Percentiles rank a stretch among this genome's conserved stretches.
phyloP scores from a whole-genome alignment of 352 stramenopile genomes.

The Pythium angustatum region DNA sequence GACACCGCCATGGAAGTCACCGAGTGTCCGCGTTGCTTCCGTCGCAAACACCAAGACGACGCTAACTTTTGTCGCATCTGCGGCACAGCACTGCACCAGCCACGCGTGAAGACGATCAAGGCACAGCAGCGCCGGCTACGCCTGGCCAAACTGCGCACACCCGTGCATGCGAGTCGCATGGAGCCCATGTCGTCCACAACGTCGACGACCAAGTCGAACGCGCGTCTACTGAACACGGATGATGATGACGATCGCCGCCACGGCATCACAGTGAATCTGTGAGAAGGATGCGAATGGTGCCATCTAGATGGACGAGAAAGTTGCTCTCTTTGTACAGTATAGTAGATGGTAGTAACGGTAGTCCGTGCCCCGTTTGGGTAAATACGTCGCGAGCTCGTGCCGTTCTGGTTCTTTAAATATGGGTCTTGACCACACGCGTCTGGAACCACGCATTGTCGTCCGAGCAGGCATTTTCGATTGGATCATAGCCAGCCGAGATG shows the following conservation, averaged over 20 bases:
- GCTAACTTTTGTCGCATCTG: constrained; percentile 80
- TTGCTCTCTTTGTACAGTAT: constrained; percentile 34
- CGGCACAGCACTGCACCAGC: constrained; percentile 54
- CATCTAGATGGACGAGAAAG: constrained; percentile 4
- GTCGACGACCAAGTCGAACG: constrained; percentile 63
- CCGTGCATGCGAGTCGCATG: constrained; percentile 30
- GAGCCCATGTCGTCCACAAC: constrained; percentile 50
- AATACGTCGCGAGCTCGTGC: neutral
- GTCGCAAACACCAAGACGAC: constrained; percentile 74
- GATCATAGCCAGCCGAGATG: neutral
- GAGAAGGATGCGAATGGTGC: constrained; percentile 7
- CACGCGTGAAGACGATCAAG: constrained; percentile 62
- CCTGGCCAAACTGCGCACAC: constrained; percentile 58
- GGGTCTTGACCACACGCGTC: constrained; percentile 26
- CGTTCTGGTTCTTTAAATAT: constrained; percentile 32
- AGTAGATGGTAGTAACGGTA: constrained; percentile 5
- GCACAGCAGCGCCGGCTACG: constrained; percentile 56
- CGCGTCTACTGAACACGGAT: constrained; percentile 38
- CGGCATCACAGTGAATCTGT: constrained; percentile 32
- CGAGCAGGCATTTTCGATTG: neutral
- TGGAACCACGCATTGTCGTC: constrained; percentile 24
- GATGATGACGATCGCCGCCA: constrained; percentile 22
- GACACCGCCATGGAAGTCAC: constrained; percentile 57
- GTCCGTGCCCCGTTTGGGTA: constrained; percentile 2
- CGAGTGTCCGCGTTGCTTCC: constrained; percentile 70